These are phyloP conservation scores for Lepiota venenata DNA, from an alignment of 768 basidiomycete genomes.

Conservation along the genomic window DNA sequence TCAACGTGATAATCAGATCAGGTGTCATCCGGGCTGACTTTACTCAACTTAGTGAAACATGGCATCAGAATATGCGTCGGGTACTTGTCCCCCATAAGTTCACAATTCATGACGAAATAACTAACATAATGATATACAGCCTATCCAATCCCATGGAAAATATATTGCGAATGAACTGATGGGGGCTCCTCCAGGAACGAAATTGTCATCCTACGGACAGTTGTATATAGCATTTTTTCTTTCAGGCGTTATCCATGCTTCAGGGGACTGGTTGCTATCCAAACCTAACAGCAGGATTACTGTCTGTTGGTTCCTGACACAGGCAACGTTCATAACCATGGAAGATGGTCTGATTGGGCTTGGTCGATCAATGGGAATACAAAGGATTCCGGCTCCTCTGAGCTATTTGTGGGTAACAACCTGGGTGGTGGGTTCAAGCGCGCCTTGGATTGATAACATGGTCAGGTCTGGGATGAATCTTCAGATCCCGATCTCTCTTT, in stretches of 20 bases:
- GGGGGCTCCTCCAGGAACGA: slow-evolving; percentile 17
- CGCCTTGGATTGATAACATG: no score
- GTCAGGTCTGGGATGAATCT: no score
- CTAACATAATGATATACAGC: slow-evolving; percentile 13
- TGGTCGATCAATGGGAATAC: slow-evolving; percentile 14
- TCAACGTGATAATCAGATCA: not conserved
- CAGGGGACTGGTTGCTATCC: slow-evolving; percentile 7
- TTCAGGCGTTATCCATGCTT: slow-evolving; percentile 25
- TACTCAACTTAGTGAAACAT: slow-evolving; percentile 20
- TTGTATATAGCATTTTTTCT: slow-evolving; percentile 28
- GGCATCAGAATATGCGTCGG: slow-evolving; percentile 27
- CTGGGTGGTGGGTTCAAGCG: not conserved
- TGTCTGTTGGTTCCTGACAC: slow-evolving; percentile 20
- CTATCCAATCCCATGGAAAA: slow-evolving; percentile 21
- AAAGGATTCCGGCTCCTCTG: not conserved
- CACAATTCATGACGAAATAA: not conserved
- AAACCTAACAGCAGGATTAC: not conserved
- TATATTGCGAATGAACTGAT: slow-evolving; percentile 14
- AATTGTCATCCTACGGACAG: slow-evolving; percentile 23
- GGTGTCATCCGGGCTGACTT: not conserved
- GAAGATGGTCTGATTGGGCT: slow-evolving; percentile 25
- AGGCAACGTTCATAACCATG: slow-evolving; percentile 27
- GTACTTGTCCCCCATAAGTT: slow-evolving; percentile 13
- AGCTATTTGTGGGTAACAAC: slow-evolving; percentile 9
- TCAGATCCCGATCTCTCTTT: no score